These are phyloP conservation scores for Calophaca sinica DNA, from an alignment of 306 rosid species.

Conservation along the genomic window DNA sequence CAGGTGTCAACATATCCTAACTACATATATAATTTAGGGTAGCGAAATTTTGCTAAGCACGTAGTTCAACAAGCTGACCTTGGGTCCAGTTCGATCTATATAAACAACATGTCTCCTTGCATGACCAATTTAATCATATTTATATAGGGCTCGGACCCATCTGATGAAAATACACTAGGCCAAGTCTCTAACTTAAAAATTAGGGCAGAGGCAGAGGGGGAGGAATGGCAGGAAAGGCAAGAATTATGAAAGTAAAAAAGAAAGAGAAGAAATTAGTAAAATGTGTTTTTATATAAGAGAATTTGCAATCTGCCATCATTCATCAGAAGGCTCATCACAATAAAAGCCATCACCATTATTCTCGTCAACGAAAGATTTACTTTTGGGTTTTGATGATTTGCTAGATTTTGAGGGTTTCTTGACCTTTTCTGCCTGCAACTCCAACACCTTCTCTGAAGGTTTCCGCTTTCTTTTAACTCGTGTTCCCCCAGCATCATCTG, in stretches of 20 bases:
- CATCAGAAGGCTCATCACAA: slow-evolving; percentile 66
- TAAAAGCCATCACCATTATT: slow-evolving; percentile 57
- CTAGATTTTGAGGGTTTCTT: slow-evolving; percentile 66
- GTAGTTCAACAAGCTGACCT: too few species aligned
- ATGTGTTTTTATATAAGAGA: background rate
- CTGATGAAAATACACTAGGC: background rate
- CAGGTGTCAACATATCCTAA: too few species aligned
- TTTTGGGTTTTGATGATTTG: slow-evolving; percentile 58
- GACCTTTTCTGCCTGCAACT: slow-evolving; percentile 82
- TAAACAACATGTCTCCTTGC: too few species aligned
- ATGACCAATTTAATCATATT: too few species aligned
- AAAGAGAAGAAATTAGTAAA: background rate
- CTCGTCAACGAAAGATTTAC: slow-evolving; percentile 58
- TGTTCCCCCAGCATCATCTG: slow-evolving; percentile 71
- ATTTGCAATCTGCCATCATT: slow-evolving; percentile 38
- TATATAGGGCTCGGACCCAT: too few species aligned
- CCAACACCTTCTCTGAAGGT: slow-evolving; percentile 91
- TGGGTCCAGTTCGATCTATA: too few species aligned
- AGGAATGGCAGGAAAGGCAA: slow-evolving; percentile 11
- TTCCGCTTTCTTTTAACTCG: slow-evolving; percentile 74
- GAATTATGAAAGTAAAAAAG: background rate
- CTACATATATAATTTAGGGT: too few species aligned
- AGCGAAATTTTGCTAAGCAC: too few species aligned
- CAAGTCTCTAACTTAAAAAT: background rate
- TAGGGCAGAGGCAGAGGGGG: background rate